Percentiles rank a stretch among this genome's conserved stretches.
Conservation (phyloP, 176 grass and related monocot species). For the Dendrocalamus sinicus region DNA sequence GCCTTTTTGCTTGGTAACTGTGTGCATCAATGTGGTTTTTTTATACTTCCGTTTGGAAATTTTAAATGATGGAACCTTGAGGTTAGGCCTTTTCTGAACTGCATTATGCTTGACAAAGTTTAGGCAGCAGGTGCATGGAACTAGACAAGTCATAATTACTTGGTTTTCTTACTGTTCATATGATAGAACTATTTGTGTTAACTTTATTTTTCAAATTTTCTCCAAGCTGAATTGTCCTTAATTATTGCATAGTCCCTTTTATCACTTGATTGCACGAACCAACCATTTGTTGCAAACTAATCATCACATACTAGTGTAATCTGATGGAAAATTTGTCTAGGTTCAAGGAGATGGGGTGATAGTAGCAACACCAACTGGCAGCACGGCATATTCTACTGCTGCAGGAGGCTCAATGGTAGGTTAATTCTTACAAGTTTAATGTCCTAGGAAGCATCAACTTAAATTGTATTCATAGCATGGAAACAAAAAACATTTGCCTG, state of each 20-base stretch:
- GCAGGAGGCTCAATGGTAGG: slow-evolving; percentile 96
- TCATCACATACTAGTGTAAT: no score
- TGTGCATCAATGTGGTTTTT: slow-evolving; percentile 22
- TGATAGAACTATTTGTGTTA: no score
- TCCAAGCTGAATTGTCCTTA: no score
- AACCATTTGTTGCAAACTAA: no score
- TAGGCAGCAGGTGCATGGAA: slow-evolving; percentile 7
- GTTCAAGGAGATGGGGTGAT: slow-evolving; percentile 99
- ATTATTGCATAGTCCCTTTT: no score
- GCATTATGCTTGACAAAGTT: slow-evolving; percentile 30
- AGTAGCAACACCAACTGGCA: slow-evolving; percentile 96
- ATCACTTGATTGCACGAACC: no score
- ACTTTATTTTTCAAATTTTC: no score
- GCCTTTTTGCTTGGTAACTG: slow-evolving; percentile 34
- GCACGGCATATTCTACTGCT: slow-evolving; percentile 96
- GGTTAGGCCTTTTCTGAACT: slow-evolving; percentile 20
- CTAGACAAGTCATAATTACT: no score
- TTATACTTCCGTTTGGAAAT: slow-evolving; percentile 25
- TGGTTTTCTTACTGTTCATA: no score
- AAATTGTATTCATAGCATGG: slow-evolving; percentile 2
- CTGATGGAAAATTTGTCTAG: slow-evolving; percentile 58
- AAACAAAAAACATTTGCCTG: slow-evolving; percentile 6
- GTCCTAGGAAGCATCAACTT: neutral
- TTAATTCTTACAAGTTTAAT: slow-evolving; percentile 24
- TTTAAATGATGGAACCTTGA: slow-evolving; percentile 14